phyloP scores from a whole-genome alignment of 495 filamentous ascomycete genomes.

The Daldinia vernicosa region DNA sequence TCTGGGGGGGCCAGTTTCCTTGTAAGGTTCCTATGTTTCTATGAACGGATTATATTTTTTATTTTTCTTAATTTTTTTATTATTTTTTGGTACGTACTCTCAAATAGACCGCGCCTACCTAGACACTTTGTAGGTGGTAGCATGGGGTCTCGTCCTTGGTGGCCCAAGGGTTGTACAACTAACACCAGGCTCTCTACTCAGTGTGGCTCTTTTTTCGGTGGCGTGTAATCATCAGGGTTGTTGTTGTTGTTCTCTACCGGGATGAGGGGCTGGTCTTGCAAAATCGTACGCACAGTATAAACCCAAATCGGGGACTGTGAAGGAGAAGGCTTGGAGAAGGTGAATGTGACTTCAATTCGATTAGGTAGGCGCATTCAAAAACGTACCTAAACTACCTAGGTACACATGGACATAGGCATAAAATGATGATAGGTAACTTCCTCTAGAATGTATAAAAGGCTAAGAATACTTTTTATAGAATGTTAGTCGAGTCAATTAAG shows the following conservation, averaged over 20 bases:
- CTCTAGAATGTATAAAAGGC: background rate
- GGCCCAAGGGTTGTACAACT: constrained; percentile 45
- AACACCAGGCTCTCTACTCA: constrained; percentile 41
- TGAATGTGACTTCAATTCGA: constrained; percentile 14
- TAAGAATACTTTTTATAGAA: too few relatives aligned
- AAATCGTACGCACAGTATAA: constrained; percentile 30
- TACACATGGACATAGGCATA: background rate
- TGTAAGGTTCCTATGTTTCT: constrained; percentile 12
- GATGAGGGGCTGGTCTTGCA: constrained; percentile 36
- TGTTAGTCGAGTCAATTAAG: background rate
- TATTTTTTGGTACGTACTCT: constrained; percentile 20
- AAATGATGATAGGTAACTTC: background rate
- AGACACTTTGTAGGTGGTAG: constrained; percentile 16
- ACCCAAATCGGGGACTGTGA: constrained; percentile 12
- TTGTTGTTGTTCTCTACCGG: constrained; percentile 25
- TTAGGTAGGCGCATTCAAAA: constrained; percentile 8
- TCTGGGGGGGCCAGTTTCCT: constrained; percentile 22
- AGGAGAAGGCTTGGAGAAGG: constrained; percentile 6
- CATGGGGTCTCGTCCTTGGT: constrained; percentile 39
- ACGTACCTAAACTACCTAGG: constrained; percentile 3
- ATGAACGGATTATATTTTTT: constrained; percentile 6
- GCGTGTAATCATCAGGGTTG: constrained; percentile 46
- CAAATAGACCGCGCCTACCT: constrained; percentile 6
- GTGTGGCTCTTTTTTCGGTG: constrained; percentile 46
- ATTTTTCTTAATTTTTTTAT: too few relatives aligned